These are phyloP conservation scores for Suillus ampliporus DNA, from an alignment of 768 basidiomycete genomes.

Conservation along the genomic window DNA sequence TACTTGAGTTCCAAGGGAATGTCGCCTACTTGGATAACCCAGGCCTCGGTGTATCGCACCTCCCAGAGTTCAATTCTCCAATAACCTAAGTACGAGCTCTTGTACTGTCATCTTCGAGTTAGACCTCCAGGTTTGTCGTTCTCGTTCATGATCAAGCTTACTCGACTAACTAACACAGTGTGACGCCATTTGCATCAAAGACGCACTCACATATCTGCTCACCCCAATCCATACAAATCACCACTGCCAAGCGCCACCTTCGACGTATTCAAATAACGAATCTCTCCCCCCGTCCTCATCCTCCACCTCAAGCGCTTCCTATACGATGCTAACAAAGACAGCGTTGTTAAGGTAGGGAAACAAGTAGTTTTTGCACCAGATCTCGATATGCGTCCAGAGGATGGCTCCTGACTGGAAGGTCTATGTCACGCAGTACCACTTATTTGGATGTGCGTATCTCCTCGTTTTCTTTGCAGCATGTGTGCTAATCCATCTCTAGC, in stretches of 20 bases:
- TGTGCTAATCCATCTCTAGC: slow-evolving; percentile 53
- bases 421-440: slow-evolving; percentile 65
- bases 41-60: too few relatives aligned
- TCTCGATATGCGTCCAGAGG: slow-evolving; percentile 73
- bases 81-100: too few relatives aligned
- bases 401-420: slow-evolving; percentile 58
- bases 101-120: slow-evolving; percentile 87
- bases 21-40: too few relatives aligned
- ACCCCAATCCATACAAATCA: slow-evolving; percentile 81
- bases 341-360: slow-evolving; percentile 88
- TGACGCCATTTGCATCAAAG: slow-evolving; percentile 77
- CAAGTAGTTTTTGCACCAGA: slow-evolving; percentile 78
- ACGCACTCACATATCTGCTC: slow-evolving; percentile 82
- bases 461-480: too few relatives aligned
- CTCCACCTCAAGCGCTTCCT: slow-evolving; percentile 91
- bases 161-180: slow-evolving; percentile 48
- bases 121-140: slow-evolving; percentile 76
- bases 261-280: slow-evolving; percentile 78
- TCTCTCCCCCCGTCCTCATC: slow-evolving; percentile 83
- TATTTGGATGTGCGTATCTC: slow-evolving; percentile 87
- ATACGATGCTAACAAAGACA: slow-evolving; percentile 76
- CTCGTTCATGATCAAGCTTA: not conserved
- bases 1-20: too few relatives aligned
- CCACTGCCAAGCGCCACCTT: slow-evolving; percentile 62
- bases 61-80: too few relatives aligned